Evolutionary conservation across 371 early-diverging fungal genomes (phyloP), one percentile per base, ranked within the genome.

Genomic region (Actinomortierella ambigua): DNA sequence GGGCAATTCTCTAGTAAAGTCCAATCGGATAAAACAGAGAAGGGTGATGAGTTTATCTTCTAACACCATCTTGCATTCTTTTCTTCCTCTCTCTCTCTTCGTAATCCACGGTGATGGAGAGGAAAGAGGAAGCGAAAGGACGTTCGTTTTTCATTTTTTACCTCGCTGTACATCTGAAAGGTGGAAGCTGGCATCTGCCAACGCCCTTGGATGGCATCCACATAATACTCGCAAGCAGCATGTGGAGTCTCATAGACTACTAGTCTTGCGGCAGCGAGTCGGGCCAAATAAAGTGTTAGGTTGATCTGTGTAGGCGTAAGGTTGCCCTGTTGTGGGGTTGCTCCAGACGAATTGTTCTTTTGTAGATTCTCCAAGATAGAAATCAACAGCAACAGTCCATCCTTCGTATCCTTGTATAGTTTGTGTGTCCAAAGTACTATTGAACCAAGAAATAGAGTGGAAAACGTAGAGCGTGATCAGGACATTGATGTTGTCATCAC

Each of bases 221-320:
- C 40, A 40, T 66, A 73, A 57, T 51, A 62, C 15, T 57, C 50
- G 18, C 22, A 42, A 9, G 73, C 63, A 1, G 59, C 17, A 1
- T 43, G 44, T 0, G 57, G 67, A 8, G 66, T 62, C 22, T 44
- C 52, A 40, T 63, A 66, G 22, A 66, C 47, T 3, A 60, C 20
- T n/a, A 76, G 50, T 6, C 76, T 57, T n/a, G 76, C 76, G 18
- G 69, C 49, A 1, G 76, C 53, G 17, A 76, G 65, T 26, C 70
- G 57, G 2, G 76, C 63, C 6, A 76, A 65, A 43, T 76, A 76
- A 5, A 76, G 34, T 1, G 69, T 76, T 66, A 76, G 65, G 40
- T 62, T 62, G 69, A 69, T 69, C 46, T 76, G 76, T 2, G 76
- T 69, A 27, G 69, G 62, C 3, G 76, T 48, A 9, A 76, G 66